Percentiles rank a stretch among this genome's conserved stretches.
Evolutionary conservation across 1,284 basidiomycete genomes (phyloP).

Genomic region (Apiotrichum gracile): DNA sequence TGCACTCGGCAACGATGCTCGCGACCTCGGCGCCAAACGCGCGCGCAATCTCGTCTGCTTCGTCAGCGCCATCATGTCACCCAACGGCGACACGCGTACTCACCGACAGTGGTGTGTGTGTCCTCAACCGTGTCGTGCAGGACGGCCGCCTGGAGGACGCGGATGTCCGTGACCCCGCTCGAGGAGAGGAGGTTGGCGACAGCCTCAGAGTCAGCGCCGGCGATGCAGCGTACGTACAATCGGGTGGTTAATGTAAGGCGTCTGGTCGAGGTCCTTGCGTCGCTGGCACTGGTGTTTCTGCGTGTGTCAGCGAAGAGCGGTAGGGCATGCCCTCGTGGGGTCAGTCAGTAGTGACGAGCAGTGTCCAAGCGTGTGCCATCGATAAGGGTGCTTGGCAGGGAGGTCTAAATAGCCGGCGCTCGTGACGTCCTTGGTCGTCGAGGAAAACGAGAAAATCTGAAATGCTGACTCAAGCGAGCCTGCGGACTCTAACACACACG

Average conservation of each 20-base stretch:
- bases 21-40: slow-evolving; percentile 44
- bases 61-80: neutral
- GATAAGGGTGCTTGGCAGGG: too few species aligned
- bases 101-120: slow-evolving; percentile 42
- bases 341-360: too few species aligned
- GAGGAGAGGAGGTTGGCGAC: slow-evolving; percentile 44
- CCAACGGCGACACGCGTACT: slow-evolving; percentile 2
- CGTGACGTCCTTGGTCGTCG: too few species aligned
- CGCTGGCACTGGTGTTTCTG: slow-evolving; percentile 47
- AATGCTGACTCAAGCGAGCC: too few species aligned
- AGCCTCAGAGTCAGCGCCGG: slow-evolving; percentile 17
- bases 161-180: slow-evolving; percentile 40
- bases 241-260: slow-evolving; percentile 48
- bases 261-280: slow-evolving; percentile 44
- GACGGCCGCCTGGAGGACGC: slow-evolving; percentile 45
- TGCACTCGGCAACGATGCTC: slow-evolving; percentile 45
- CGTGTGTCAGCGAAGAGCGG: neutral
- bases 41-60: slow-evolving; percentile 34
- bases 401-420: too few species aligned
- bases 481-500: too few species aligned
- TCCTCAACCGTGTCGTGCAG: slow-evolving; percentile 50
- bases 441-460: too few species aligned
- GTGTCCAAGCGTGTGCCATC: too few species aligned
- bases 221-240: slow-evolving; percentile 23
- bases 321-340: too few species aligned